Evolutionary conservation across 352 stramenopile species (phyloP), one percentile per base, ranked within the genome.

Genomic region (Blastocystis sp.): DNA sequence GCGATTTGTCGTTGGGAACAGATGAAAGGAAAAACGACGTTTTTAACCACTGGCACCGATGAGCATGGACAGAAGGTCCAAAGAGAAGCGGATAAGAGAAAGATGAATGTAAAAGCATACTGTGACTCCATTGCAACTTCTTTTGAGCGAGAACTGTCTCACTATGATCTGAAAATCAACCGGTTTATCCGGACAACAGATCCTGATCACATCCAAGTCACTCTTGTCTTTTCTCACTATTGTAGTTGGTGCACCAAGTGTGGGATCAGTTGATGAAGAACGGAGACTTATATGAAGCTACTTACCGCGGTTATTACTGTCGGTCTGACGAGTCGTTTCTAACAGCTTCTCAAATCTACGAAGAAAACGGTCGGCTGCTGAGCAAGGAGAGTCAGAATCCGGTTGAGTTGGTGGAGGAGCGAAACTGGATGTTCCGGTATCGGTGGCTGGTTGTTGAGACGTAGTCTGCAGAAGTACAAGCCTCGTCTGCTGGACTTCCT

Each of bases 241-340:
- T 70, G 90, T 69, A 91, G n/a, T 93, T 94, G 1, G 97, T 98
- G 13, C 88, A 92, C 34, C 90, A 94, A 34, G 92, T 99, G 47
- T 99, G 96, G 96, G 94, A 94, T 6, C 91, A 89, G 0, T 92
- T 99, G 79, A 90, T 94, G 11, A 91, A 94, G 5, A 96, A 95
- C 84, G 97, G 95, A 20, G 91, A 96, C 82, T 98, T 99, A 91
- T 98, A 99, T 91, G 90, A 98, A 82, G 97, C 96, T 47, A 92
- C 95, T 54, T 98, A 99, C 92, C 94, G 97, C 89, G 95, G 95
- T 20, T 99, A 97, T 96, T 99, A 99, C 92, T 98, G 95, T 90
- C 96, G 98, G 73, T 95, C 95, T 64, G 97, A 99, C 91, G 97
- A 99, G 92, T 95, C 95, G 84, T 99, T 98, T 90, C 95, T 99